These are phyloP conservation scores for Brassica juncea DNA, from an alignment of 345 rosid species.

Conservation along the genomic window DNA sequence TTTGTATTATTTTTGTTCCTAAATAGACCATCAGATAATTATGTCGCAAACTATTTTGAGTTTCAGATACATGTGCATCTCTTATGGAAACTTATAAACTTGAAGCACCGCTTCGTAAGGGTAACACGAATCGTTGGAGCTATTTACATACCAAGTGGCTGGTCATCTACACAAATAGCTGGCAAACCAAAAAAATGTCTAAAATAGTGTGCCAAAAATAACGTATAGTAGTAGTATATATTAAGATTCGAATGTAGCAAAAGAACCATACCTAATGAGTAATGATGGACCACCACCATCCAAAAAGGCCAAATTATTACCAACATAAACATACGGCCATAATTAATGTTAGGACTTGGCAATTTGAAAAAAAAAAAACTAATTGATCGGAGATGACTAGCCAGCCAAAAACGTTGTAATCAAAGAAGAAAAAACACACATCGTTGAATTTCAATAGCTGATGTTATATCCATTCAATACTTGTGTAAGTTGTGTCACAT, in stretches of 20 bases:
- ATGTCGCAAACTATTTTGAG: background rate
- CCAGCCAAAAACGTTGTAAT: background rate
- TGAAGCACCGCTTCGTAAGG: constrained; percentile 10
- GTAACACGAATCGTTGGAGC: background rate
- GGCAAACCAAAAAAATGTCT: constrained; percentile 9
- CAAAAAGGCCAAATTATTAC: constrained; percentile 13
- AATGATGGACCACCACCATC: constrained; percentile 24
- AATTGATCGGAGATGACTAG: background rate
- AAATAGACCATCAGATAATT: background rate
- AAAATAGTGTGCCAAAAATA: constrained; percentile 15
- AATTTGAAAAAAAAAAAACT: background rate
- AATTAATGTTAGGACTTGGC: background rate
- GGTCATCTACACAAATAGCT: background rate
- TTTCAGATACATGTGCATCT: background rate
- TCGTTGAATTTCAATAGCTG: background rate
- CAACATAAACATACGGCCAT: constrained; percentile 18
- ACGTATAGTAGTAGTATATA: background rate
- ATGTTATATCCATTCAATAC: background rate
- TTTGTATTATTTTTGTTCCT: too few relatives aligned
- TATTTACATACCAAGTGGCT: constrained; percentile 13
- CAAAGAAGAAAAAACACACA: constrained; percentile 3
- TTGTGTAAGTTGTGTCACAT: background rate
- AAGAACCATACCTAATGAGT: constrained; percentile 18
- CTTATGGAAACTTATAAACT: background rate
- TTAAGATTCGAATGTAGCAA: constrained; percentile 21